These are phyloP conservation scores for Cytospora piceicola DNA, from an alignment of 2,329 filamentous ascomycete species.

Conservation along the genomic window DNA sequence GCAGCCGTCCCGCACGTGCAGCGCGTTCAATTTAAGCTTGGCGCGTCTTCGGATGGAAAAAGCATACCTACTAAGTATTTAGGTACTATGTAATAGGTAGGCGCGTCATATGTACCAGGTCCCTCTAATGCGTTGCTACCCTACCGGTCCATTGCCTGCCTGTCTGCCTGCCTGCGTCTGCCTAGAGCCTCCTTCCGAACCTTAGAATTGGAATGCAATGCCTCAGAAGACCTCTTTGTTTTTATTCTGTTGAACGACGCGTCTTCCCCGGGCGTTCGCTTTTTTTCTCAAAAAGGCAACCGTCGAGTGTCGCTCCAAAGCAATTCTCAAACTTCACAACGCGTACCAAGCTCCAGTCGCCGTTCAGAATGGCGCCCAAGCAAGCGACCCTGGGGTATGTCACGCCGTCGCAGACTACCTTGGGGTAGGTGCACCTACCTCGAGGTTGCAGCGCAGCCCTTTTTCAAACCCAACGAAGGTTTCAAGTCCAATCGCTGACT, in stretches of 20 bases:
- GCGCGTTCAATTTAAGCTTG: slow-evolving; percentile 16
- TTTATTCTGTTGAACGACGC: slow-evolving; percentile 1
- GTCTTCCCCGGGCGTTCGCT: background rate
- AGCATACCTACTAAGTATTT: background rate
- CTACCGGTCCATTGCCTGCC: slow-evolving; percentile 7
- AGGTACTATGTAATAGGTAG: background rate
- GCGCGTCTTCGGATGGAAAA: slow-evolving; percentile 12
- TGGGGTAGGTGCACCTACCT: slow-evolving; percentile 62
- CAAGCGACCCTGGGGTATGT: slow-evolving; percentile 92
- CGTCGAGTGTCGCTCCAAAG: slow-evolving; percentile 30
- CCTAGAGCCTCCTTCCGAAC: slow-evolving; percentile 8
- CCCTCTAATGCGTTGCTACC: background rate
- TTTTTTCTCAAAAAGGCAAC: background rate
- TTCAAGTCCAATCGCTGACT: slow-evolving; percentile 16
- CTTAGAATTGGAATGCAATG: slow-evolving; percentile 17
- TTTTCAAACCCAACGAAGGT: background rate
- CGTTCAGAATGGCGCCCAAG: slow-evolving; percentile 56
- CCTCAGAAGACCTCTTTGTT: background rate
- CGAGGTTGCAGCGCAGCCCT: background rate
- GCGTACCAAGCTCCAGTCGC: slow-evolving; percentile 28
- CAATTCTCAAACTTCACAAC: slow-evolving; percentile 34
- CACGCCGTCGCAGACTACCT: slow-evolving; percentile 70
- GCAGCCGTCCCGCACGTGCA: slow-evolving; percentile 13
- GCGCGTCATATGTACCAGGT: slow-evolving; percentile 17
- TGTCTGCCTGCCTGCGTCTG: slow-evolving; percentile 12